A percentile compares a stretch with the other conserved stretches of the same genome.
These are phyloP conservation scores for Flaveria bidentis DNA, from an alignment of 129 eudicot genomes.

Conservation along the genomic window DNA sequence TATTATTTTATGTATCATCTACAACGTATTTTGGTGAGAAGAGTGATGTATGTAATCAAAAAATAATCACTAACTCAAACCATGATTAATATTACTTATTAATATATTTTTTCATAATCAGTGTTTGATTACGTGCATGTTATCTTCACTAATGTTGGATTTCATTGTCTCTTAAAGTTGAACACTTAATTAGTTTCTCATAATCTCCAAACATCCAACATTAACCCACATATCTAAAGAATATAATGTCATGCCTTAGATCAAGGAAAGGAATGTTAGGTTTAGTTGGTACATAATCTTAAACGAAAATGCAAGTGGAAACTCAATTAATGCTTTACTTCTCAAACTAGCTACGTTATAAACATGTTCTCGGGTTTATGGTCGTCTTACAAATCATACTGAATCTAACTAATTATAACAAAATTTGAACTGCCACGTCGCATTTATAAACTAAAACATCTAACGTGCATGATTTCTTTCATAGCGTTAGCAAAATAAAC, in stretches of 20 bases:
- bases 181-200: conserved; percentile 16
- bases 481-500: too few species aligned
- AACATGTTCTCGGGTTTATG: too few species aligned
- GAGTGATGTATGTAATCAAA: conserved; percentile 29
- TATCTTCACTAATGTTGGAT: conserved; percentile 31
- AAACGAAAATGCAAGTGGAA: neutral
- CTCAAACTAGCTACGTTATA: too few species aligned
- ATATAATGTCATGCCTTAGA: neutral
- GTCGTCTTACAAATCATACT: too few species aligned
- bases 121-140: conserved; percentile 40
- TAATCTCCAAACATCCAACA: conserved; percentile 29
- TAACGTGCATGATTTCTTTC: too few species aligned
- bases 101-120: conserved; percentile 12
- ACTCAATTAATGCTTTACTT: too few species aligned
- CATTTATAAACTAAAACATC: too few species aligned
- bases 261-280: neutral
- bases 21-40: conserved; percentile 18
- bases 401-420: too few species aligned
- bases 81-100: conserved; percentile 26
- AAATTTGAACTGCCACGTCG: too few species aligned
- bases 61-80: conserved; percentile 14
- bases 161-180: conserved; percentile 15
- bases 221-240: neutral
- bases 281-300: too few species aligned
- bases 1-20: conserved; percentile 21